Conservation (phyloP, 2,329 filamentous ascomycete genomes). For the Epichloe coenophiala region DNA sequence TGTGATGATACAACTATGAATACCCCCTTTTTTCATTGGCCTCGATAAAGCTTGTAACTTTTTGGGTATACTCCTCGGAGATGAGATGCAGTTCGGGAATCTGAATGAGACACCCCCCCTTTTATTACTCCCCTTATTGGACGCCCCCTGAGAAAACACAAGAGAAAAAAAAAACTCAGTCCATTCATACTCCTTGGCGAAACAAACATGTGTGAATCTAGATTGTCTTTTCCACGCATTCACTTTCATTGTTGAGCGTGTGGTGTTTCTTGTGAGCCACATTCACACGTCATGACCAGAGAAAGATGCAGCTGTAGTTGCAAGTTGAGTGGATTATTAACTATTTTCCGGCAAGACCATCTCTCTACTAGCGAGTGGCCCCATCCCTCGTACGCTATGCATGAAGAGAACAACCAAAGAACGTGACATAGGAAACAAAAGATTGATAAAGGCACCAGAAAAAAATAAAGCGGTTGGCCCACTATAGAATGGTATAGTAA, state of each 20-base stretch:
- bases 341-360: slow-evolving; percentile 6
- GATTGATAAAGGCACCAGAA: background rate
- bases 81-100: too few species aligned
- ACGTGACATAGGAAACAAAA: slow-evolving; percentile 3
- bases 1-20: too few species aligned
- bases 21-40: too few species aligned
- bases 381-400: slow-evolving; percentile 9
- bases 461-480: slow-evolving; percentile 1
- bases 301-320: background rate
- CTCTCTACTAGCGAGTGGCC: slow-evolving; percentile 1
- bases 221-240: background rate
- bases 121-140: too few species aligned
- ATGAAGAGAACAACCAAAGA: slow-evolving; percentile 1
- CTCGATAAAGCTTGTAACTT: too few species aligned
- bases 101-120: too few species aligned
- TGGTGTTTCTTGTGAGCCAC: too few species aligned
- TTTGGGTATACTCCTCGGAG: too few species aligned
- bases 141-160: too few species aligned
- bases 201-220: background rate
- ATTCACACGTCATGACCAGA: too few species aligned
- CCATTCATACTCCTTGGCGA: too few species aligned
- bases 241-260: background rate
- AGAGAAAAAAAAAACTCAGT: too few species aligned
- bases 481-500: background rate
- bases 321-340: slow-evolving; percentile 8